Conservation (phyloP, 1,284 basidiomycete genomes). For the Cutaneotrichosporon arboriforme region DNA sequence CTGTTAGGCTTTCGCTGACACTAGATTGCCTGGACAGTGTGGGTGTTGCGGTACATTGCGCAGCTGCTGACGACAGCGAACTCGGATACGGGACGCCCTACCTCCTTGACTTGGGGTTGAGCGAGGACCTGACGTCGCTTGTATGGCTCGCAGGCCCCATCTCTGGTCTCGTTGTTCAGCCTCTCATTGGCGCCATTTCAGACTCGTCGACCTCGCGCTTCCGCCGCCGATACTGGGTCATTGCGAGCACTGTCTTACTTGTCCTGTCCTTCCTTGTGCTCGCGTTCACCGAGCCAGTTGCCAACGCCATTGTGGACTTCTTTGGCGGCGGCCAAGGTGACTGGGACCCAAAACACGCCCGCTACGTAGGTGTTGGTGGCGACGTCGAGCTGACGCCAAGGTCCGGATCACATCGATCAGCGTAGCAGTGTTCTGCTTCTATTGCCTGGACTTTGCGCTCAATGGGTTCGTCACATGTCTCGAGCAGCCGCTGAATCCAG, state of each 20-base stretch:
- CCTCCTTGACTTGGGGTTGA: conserved; percentile 77
- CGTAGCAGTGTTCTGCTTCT: conserved; percentile 86
- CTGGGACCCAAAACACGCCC: conserved; percentile 75
- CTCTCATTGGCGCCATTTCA: conserved; percentile 90
- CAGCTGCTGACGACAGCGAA: conserved; percentile 27
- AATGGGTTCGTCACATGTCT: conserved; percentile 54
- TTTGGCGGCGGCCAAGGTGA: conserved; percentile 72
- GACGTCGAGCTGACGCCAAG: conserved; percentile 45
- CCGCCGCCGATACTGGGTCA: conserved; percentile 83
- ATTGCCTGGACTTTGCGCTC: conserved; percentile 87
- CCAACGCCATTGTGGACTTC: conserved; percentile 69
- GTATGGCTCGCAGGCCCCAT: conserved; percentile 91
- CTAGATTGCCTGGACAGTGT: conserved; percentile 43
- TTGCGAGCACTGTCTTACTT: conserved; percentile 69
- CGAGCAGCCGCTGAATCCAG: conserved; percentile 46
- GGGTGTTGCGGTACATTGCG: conserved; percentile 1
- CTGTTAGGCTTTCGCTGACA: background rate
- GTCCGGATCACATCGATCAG: conserved; percentile 66
- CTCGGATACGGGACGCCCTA: conserved; percentile 89
- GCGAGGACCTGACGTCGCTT: conserved; percentile 82
- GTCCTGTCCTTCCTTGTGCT: conserved; percentile 54
- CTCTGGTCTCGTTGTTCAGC: conserved; percentile 88
- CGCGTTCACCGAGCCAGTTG: conserved; percentile 76
- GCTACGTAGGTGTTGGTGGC: conserved; percentile 51
- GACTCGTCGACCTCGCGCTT: conserved; percentile 85